A percentile compares a stretch with the other conserved stretches of the same genome.
phyloP scores from a whole-genome alignment of 805 yeast genomes.

The Yarrowia yakushimensis region DNA sequence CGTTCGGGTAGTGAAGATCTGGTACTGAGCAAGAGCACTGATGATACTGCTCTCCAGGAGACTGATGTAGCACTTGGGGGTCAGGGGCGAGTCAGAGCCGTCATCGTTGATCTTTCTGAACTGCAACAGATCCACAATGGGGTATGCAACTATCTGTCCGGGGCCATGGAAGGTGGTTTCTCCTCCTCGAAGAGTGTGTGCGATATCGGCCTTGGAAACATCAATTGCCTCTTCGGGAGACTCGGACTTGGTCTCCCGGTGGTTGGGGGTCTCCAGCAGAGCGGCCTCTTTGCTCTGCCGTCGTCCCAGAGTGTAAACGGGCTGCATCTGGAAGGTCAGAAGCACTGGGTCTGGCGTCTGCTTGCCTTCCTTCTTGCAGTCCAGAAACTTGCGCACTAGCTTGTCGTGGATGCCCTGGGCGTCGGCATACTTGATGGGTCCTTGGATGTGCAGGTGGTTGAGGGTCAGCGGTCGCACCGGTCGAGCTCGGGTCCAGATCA shows the following conservation, averaged over 20 bases:
- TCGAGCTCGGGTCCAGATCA: constrained; percentile 24
- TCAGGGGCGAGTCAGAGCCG: constrained; percentile 27
- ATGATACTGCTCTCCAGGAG: constrained; percentile 59
- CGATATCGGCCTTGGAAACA: constrained; percentile 47
- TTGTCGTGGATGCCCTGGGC: constrained; percentile 22
- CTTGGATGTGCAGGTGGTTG: constrained; percentile 15
- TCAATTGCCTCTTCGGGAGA: constrained; percentile 33
- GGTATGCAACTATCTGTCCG: constrained; percentile 87
- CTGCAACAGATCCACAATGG: constrained; percentile 65
- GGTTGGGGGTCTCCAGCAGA: constrained; percentile 34
- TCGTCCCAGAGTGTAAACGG: constrained; percentile 90
- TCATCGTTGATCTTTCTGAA: constrained; percentile 40
- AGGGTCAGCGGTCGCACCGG: constrained; percentile 17
- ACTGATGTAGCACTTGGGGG: constrained; percentile 57
- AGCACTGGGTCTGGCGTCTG: constrained; percentile 52
- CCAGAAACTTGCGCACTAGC: constrained; percentile 23
- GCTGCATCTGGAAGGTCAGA: constrained; percentile 78
- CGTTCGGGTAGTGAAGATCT: constrained; percentile 48
- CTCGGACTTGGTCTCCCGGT: constrained; percentile 31
- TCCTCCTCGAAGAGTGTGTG: constrained; percentile 89
- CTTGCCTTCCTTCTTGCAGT: constrained; percentile 7
- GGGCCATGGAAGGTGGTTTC: constrained; percentile 96
- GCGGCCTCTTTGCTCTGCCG: constrained; percentile 55
- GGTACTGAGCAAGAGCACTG: constrained; percentile 43
- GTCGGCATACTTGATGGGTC: constrained; percentile 13